phyloP scores from a whole-genome alignment of 192 early-diverging fungal genomes.

The Dimargaris xerosporica region DNA sequence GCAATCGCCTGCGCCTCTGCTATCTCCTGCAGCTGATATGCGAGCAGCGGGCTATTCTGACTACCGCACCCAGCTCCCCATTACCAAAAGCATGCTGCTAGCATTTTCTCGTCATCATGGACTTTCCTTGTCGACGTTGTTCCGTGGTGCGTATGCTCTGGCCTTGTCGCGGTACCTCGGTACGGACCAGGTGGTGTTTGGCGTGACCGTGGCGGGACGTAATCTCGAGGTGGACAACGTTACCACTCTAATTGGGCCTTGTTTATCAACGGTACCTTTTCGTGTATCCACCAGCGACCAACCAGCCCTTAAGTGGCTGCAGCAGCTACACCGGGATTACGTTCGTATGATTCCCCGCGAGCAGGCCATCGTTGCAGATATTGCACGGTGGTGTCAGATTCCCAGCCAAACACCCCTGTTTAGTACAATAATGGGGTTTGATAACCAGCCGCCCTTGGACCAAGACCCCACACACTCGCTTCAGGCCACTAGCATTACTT shows the following conservation, averaged over 20 bases:
- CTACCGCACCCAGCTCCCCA: not conserved
- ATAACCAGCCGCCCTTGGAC: not conserved
- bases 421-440: not conserved
- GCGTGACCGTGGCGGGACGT: not conserved
- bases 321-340: not conserved
- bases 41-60: too few species aligned
- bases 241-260: not conserved
- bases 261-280: not conserved
- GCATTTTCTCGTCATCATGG: not conserved
- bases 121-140: not conserved
- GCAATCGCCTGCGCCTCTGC: not conserved
- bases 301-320: not conserved
- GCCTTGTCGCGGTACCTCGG: not conserved
- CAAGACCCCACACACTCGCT: not conserved
- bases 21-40: too few species aligned
- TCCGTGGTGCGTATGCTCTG: constrained; percentile 4
- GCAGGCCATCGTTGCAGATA: not conserved
- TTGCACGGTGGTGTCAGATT: not conserved
- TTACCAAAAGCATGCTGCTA: not conserved
- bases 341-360: not conserved
- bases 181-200: not conserved
- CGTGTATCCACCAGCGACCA: not conserved
- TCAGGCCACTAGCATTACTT: not conserved
- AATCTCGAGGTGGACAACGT: not conserved
- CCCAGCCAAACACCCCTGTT: not conserved